A percentile compares a stretch with the other conserved stretches of the same genome.
Conservation (phyloP, 2,329 filamentous ascomycete species). For the Berkeleyomyces rouxiae region DNA sequence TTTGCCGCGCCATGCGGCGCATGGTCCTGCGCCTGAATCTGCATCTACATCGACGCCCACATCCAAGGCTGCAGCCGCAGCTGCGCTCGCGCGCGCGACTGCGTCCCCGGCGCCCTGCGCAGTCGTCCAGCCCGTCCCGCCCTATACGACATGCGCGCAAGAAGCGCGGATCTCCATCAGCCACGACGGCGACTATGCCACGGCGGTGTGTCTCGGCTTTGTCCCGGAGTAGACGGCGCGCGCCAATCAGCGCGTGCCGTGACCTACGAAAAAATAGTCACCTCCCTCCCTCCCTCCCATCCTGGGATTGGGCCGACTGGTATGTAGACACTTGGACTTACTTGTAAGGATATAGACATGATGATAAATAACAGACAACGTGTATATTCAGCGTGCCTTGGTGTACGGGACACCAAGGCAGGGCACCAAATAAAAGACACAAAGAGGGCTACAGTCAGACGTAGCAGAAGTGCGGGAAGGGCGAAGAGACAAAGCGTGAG, state of each 20-base stretch:
- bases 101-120: not conserved
- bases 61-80: not conserved
- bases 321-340: not conserved
- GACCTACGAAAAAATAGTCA: not conserved
- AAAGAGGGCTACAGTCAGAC: not conserved
- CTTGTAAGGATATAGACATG: too few species aligned
- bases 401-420: not conserved
- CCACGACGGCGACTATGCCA: conserved; percentile 73
- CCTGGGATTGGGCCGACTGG: not conserved
- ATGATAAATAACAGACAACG: not conserved
- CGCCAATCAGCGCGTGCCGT: not conserved
- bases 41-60: conserved; percentile 3
- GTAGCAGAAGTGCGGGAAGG: not conserved
- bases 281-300: not conserved
- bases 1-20: conserved; percentile 3
- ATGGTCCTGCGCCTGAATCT: not conserved
- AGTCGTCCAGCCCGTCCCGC: not conserved
- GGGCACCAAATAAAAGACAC: not conserved
- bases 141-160: conserved; percentile 20
- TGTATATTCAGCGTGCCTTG: not conserved
- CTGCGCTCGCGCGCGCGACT: too few species aligned
- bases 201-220: conserved; percentile 44
- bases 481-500: not conserved
- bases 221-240: not conserved
- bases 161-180: conserved; percentile 63